Percentiles rank a stretch among this genome's conserved stretches.
These are phyloP conservation scores for Apiospora koreana DNA, from an alignment of 2,329 filamentous ascomycete species.

Conservation along the genomic window DNA sequence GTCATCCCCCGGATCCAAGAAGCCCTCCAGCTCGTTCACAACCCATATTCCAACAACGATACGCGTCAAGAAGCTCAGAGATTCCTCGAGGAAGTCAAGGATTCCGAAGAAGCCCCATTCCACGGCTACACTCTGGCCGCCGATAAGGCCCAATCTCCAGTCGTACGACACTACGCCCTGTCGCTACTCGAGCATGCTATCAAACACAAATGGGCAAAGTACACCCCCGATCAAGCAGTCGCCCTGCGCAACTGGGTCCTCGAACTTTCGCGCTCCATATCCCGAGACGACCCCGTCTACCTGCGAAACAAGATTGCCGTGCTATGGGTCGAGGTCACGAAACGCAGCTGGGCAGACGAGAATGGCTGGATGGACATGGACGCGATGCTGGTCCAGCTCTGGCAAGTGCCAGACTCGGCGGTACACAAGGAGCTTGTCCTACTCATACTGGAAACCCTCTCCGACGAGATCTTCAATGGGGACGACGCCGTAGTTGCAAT, in stretches of 20 bases:
- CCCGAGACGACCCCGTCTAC: slow-evolving; percentile 74
- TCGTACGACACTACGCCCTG: slow-evolving; percentile 91
- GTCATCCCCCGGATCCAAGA: slow-evolving; percentile 72
- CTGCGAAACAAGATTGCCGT: slow-evolving; percentile 92
- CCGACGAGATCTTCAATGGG: slow-evolving; percentile 89
- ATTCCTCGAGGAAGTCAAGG: slow-evolving; percentile 86
- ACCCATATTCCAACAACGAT: slow-evolving; percentile 76
- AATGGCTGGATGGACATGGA: slow-evolving; percentile 88
- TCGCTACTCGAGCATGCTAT: slow-evolving; percentile 90
- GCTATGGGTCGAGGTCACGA: slow-evolving; percentile 92
- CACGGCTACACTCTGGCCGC: slow-evolving; percentile 83
- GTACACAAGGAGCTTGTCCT: slow-evolving; percentile 84
- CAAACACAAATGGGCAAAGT: slow-evolving; percentile 79
- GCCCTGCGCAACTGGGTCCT: slow-evolving; percentile 77
- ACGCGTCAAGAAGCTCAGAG: slow-evolving; percentile 79
- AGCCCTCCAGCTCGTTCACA: slow-evolving; percentile 87
- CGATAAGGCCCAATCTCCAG: slow-evolving; percentile 71
- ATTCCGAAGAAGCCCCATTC: slow-evolving; percentile 74
- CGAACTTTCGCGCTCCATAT: slow-evolving; percentile 71
- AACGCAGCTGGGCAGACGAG: slow-evolving; percentile 83
- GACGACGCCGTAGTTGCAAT: slow-evolving; percentile 86
- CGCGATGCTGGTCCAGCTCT: slow-evolving; percentile 75
- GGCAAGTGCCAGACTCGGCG: slow-evolving; percentile 67
- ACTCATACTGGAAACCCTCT: slow-evolving; percentile 84
- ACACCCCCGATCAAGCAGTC: slow-evolving; percentile 66